Conservation (phyloP, 1,284 basidiomycete species). For the Ganoderma lucidum region DNA sequence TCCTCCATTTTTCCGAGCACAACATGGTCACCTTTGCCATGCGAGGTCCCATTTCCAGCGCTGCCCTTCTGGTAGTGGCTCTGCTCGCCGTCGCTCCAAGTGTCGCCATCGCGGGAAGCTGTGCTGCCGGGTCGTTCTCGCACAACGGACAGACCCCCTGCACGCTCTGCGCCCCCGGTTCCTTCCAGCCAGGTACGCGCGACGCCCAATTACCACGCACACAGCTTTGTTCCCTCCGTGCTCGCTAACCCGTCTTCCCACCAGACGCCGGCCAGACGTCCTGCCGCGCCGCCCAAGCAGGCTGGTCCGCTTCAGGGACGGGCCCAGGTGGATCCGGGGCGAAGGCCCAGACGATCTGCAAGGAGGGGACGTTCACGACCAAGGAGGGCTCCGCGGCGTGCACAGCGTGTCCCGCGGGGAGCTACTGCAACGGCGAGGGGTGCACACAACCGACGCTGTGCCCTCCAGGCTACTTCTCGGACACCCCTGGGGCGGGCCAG, state of each 20-base stretch:
- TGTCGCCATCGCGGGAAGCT: slow-evolving; percentile 5
- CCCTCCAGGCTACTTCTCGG: slow-evolving; percentile 28
- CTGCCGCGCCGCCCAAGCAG: slow-evolving; percentile 25
- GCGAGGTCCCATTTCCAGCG: neutral
- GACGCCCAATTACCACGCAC: neutral
- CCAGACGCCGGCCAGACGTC: slow-evolving; percentile 24
- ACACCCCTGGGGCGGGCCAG: slow-evolving; percentile 25
- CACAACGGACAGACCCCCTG: slow-evolving; percentile 22
- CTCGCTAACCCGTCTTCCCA: neutral
- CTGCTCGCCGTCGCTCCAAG: neutral
- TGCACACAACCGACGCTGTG: slow-evolving; percentile 21
- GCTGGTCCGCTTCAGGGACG: slow-evolving; percentile 26
- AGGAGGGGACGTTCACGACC: slow-evolving; percentile 27
- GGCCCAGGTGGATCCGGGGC: slow-evolving; percentile 19
- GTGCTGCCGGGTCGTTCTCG: slow-evolving; percentile 24
- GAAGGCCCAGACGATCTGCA: slow-evolving; percentile 24
- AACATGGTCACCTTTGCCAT: slow-evolving; percentile 6
- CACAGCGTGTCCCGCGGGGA: slow-evolving; percentile 27
- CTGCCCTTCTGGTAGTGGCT: neutral
- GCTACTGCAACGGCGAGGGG: slow-evolving; percentile 31
- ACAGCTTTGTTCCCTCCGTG: neutral
- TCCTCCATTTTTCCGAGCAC: neutral
- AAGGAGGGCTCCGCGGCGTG: slow-evolving; percentile 24
- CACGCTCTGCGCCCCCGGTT: slow-evolving; percentile 23
- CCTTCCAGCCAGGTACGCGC: slow-evolving; percentile 22